Conservation (phyloP, 2,329 filamentous ascomycete species). For the Ceratocystis huliohia region DNA sequence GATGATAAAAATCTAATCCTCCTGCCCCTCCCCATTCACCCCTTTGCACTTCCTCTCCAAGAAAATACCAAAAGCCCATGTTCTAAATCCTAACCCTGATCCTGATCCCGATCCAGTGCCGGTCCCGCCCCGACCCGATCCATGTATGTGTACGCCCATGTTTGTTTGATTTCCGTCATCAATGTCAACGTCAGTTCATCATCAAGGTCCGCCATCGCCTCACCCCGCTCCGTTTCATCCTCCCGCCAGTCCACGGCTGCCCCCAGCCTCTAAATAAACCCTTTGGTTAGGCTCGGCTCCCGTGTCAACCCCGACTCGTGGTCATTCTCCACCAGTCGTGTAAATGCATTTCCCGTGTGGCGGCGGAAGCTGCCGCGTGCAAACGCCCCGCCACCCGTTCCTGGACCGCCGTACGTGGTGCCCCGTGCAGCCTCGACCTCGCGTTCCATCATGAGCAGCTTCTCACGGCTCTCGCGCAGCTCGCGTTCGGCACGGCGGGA, state of each 20-base stretch:
- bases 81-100: neutral
- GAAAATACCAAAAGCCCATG: neutral
- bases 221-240: neutral
- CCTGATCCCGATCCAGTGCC: neutral
- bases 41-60: too few relatives aligned
- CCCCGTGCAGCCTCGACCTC: conserved; percentile 64
- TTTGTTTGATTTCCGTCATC: neutral
- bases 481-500: conserved; percentile 82
- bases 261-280: conserved; percentile 46
- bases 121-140: neutral
- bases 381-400: conserved; percentile 25
- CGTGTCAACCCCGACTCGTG: conserved; percentile 48
- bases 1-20: neutral
- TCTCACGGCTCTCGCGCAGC: conserved; percentile 77
- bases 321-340: conserved; percentile 30
- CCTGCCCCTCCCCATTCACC: neutral
- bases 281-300: conserved; percentile 59
- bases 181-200: neutral
- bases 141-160: neutral
- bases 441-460: conserved; percentile 65
- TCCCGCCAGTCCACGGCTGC: neutral
- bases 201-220: neutral
- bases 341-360: conserved; percentile 29
- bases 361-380: conserved; percentile 37
- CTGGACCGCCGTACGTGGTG: conserved; percentile 37